Conservation (phyloP, 331 rosid species). For the Quercus tomentella region DNA sequence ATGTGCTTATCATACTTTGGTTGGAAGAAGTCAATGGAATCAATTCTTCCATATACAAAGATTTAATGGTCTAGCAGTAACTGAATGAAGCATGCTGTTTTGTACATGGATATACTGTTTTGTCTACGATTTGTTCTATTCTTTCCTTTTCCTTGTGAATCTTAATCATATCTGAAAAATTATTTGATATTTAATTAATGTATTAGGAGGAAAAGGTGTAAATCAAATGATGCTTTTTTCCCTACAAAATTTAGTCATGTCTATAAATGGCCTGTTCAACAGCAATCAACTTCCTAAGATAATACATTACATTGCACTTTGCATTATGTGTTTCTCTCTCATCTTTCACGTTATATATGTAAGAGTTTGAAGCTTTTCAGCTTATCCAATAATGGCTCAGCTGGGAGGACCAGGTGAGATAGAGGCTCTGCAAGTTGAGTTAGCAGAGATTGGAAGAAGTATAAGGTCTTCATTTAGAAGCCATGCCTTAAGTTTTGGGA, state of each 20-base stretch:
- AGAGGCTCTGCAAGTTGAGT: neutral
- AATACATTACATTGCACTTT: neutral
- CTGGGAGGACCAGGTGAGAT: neutral
- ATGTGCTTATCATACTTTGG: neutral
- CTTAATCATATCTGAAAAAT: neutral
- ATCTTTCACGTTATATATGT: neutral
- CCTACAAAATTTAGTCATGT: neutral
- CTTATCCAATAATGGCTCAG: constrained; percentile 1
- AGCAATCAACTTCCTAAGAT: neutral
- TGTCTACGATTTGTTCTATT: neutral
- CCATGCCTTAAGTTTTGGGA: neutral
- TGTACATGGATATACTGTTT: too few species aligned
- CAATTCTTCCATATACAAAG: neutral
- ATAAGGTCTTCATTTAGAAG: neutral
- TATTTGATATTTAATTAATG: neutral
- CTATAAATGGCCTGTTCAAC: neutral
- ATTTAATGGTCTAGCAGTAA: neutral
- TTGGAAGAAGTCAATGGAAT: neutral
- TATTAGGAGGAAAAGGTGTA: neutral
- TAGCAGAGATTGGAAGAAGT: neutral
- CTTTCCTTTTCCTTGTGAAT: neutral
- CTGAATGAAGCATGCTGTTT: neutral
- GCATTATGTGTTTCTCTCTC: neutral
- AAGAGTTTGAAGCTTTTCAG: neutral
- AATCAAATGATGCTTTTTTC: neutral